A percentile compares a stretch with the other conserved stretches of the same genome.
Conservation (phyloP, 2,329 filamentous ascomycete genomes). For the Colletotrichum sp. region DNA sequence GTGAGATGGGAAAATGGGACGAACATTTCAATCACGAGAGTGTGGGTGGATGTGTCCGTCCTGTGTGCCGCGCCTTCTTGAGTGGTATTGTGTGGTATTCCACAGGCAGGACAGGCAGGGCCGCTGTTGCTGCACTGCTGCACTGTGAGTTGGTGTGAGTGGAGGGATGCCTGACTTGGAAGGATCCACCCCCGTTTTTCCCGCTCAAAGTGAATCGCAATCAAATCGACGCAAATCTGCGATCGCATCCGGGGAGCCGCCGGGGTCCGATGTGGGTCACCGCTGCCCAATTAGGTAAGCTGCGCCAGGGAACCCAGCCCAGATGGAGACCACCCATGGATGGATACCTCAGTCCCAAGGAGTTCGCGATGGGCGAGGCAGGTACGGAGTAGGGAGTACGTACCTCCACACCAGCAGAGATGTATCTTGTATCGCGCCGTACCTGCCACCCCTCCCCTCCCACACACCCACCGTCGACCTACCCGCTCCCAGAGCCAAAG, state of each 20-base stretch:
- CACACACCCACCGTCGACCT: neutral
- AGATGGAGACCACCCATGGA: neutral
- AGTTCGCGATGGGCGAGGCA: neutral
- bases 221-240: constrained; percentile 22
- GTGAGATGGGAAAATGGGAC: constrained; percentile 11
- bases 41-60: neutral
- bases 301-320: neutral
- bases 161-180: neutral
- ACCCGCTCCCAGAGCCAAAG: neutral
- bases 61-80: neutral
- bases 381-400: neutral
- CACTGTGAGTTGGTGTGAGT: neutral
- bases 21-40: constrained; percentile 3
- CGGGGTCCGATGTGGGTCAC: constrained; percentile 1
- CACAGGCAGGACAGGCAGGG: neutral
- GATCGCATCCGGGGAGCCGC: constrained; percentile 20
- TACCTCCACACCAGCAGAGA: neutral
- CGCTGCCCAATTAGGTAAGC: neutral
- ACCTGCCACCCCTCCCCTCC: neutral
- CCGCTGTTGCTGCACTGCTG: neutral
- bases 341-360: neutral
- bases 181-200: constrained; percentile 7
- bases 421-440: neutral
- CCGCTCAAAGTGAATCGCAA: constrained; percentile 18
- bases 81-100: neutral